These are phyloP conservation scores for Volvariella surrecta DNA, from an alignment of 1,284 basidiomycete species.

Conservation along the genomic window DNA sequence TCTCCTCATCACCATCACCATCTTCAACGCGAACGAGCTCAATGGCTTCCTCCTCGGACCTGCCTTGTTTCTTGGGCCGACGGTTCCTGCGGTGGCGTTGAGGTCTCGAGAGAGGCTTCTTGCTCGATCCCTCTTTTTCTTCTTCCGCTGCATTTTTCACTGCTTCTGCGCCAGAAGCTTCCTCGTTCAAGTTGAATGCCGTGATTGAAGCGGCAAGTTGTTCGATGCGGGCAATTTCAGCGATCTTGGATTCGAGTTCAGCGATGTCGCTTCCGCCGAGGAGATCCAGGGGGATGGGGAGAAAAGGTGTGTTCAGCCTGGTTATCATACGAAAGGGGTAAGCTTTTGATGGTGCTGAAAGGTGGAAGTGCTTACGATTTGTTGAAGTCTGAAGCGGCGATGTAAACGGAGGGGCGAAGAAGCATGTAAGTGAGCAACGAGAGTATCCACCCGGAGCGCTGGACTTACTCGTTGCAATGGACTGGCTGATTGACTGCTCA, in stretches of 20 bases:
- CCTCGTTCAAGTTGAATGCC: too few species aligned
- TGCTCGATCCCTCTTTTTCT: slow-evolving; percentile 3
- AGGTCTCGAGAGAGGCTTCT: neutral
- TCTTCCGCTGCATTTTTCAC: slow-evolving; percentile 11
- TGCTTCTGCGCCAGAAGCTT: slow-evolving; percentile 10
- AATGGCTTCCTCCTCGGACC: slow-evolving; percentile 4
- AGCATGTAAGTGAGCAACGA: neutral
- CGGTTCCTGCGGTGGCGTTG: slow-evolving; percentile 1
- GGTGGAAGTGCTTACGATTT: slow-evolving; percentile 16
- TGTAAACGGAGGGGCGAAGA: neutral
- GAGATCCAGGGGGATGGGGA: slow-evolving; percentile 24
- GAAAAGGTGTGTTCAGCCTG: slow-evolving; percentile 16
- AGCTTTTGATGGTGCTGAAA: neutral
- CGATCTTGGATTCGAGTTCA: slow-evolving; percentile 18
- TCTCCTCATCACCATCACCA: neutral
- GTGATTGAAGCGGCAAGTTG: too few species aligned
- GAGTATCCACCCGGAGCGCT: neutral
- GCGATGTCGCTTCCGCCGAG: slow-evolving; percentile 29
- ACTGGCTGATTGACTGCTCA: slow-evolving; percentile 28
- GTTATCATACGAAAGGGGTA: neutral
- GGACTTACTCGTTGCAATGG: slow-evolving; percentile 30
- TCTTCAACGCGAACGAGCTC: neutral
- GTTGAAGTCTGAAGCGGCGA: slow-evolving; percentile 25
- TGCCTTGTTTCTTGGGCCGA: neutral
- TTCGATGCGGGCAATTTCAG: too few species aligned